phyloP scores from a whole-genome alignment of 2,329 filamentous ascomycete species.

The Thermomyces lanuginosus region DNA sequence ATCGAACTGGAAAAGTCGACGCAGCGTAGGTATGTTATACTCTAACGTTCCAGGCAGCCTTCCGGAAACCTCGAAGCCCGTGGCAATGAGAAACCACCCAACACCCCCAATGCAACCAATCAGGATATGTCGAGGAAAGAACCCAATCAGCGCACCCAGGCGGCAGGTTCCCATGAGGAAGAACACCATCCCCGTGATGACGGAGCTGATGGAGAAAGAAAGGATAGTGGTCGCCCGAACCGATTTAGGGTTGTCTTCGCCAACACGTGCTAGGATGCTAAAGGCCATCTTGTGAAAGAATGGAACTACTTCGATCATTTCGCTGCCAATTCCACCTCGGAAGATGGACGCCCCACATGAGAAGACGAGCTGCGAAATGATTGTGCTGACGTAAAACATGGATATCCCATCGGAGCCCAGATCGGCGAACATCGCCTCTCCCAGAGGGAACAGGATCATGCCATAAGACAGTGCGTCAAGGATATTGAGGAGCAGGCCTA shows the following conservation, averaged over 20 bases:
- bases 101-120: slow-evolving; percentile 96
- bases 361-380: slow-evolving; percentile 80
- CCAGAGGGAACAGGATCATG: slow-evolving; percentile 89
- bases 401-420: slow-evolving; percentile 89
- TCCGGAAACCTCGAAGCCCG: slow-evolving; percentile 84
- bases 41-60: slow-evolving; percentile 70
- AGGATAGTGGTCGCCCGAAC: slow-evolving; percentile 90
- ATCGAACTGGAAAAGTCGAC: slow-evolving; percentile 54
- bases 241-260: slow-evolving; percentile 63
- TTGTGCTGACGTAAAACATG: slow-evolving; percentile 97
- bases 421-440: slow-evolving; percentile 66
- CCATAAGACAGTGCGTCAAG: slow-evolving; percentile 90
- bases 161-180: slow-evolving; percentile 76
- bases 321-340: slow-evolving; percentile 78
- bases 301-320: slow-evolving; percentile 95
- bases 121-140: slow-evolving; percentile 89
- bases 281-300: slow-evolving; percentile 98
- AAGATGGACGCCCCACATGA: slow-evolving; percentile 75
- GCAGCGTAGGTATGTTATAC: slow-evolving; percentile 61
- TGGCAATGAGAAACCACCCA: slow-evolving; percentile 83
- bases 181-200: slow-evolving; percentile 82
- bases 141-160: slow-evolving; percentile 84
- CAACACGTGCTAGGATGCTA: slow-evolving; percentile 64
- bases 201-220: slow-evolving; percentile 74
- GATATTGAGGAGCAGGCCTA: slow-evolving; percentile 80